Base-by-base conservation (phyloP, 805 yeast genomes). In the Ogataea zsoltii region DNA sequence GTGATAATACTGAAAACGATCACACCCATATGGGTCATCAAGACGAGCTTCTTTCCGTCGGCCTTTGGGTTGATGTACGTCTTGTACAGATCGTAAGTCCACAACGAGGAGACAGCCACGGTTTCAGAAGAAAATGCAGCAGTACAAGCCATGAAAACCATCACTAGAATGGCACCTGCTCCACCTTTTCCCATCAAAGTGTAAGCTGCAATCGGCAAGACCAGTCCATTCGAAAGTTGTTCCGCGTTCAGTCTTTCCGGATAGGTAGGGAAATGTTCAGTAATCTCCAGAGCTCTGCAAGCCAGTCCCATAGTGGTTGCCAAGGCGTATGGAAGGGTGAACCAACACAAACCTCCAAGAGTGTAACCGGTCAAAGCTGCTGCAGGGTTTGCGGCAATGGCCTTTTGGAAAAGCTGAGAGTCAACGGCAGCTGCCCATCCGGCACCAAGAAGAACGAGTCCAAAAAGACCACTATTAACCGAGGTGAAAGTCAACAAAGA, bases 111-210 rank as follows among this genome's bases (percentile, higher is more conserved):
- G 4, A 76, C 79, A 6, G 82, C 78, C 57, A 76, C 73, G 42
- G 75, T 66, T 60, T 76, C 81, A 13, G 80, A 75, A n/a, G 79
- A 74, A 72, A 73, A 74, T 42, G 80, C 80, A 17, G 80, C 75
- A 0, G 82, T 76, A 16, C 70, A 75, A 16, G 80, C 79, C 76
- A 75, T 74, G 58, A 76, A 76, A 2, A 75, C 69, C 65, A 76
- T 63, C 35, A 73, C 54, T 41, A 76, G 65, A 13, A 77, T 67
- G 50, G 72, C 72, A 29, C 70, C 77, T 2, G 76, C 76, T 30
- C 80, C 81, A 38, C 76, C 73, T 44, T 65, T 74, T 36, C 82
- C 82, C 60, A 75, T 65, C 25, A 76, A 61, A 2, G 79, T 77
- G 34, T 69, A 72, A 3, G 80, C 76, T 16, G 79, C 73, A 50